Percentiles rank a stretch among this genome's conserved stretches.
Conservation (phyloP, 2,329 filamentous ascomycete genomes). For the Neoarthrinium moseri region DNA sequence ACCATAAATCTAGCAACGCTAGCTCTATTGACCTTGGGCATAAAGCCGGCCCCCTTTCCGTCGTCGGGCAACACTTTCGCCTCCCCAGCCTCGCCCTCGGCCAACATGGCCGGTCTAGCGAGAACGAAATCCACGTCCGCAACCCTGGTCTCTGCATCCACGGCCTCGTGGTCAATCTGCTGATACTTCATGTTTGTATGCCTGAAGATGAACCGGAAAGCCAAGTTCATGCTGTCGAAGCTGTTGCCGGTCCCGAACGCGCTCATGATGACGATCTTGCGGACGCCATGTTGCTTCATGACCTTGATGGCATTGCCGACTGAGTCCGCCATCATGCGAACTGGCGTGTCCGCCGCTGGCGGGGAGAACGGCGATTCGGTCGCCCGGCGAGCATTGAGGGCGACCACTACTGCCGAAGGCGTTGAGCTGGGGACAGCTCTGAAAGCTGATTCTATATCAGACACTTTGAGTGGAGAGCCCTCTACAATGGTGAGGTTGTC, state of each 20-base stretch:
- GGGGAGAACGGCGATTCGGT: slow-evolving; percentile 47
- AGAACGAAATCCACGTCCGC: slow-evolving; percentile 38
- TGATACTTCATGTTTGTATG: slow-evolving; percentile 44
- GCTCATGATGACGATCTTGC: slow-evolving; percentile 48
- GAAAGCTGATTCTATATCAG: slow-evolving; percentile 37
- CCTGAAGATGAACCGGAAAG: slow-evolving; percentile 42
- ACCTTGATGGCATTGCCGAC: slow-evolving; percentile 33
- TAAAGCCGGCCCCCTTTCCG: slow-evolving; percentile 38
- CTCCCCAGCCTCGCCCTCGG: slow-evolving; percentile 31
- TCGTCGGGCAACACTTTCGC: slow-evolving; percentile 40
- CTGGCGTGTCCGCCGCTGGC: slow-evolving; percentile 34
- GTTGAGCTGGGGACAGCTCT: slow-evolving; percentile 12
- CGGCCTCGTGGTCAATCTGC: slow-evolving; percentile 45
- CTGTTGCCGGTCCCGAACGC: slow-evolving; percentile 49
- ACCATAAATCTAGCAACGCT: slow-evolving; percentile 47
- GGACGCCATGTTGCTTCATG: slow-evolving; percentile 34
- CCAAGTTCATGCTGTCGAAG: slow-evolving; percentile 36
- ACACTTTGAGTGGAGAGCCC: slow-evolving; percentile 34
- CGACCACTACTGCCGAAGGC: slow-evolving; percentile 41
- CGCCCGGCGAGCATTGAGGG: slow-evolving; percentile 45
- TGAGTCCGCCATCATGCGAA: slow-evolving; percentile 44
- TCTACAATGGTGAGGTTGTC: slow-evolving; percentile 34
- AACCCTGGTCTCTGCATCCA: slow-evolving; percentile 39
- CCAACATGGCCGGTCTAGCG: slow-evolving; percentile 42
- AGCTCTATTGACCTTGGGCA: slow-evolving; percentile 33